These are phyloP conservation scores for Amanita inopinata DNA, from an alignment of 768 basidiomycete species.

Conservation along the genomic window DNA sequence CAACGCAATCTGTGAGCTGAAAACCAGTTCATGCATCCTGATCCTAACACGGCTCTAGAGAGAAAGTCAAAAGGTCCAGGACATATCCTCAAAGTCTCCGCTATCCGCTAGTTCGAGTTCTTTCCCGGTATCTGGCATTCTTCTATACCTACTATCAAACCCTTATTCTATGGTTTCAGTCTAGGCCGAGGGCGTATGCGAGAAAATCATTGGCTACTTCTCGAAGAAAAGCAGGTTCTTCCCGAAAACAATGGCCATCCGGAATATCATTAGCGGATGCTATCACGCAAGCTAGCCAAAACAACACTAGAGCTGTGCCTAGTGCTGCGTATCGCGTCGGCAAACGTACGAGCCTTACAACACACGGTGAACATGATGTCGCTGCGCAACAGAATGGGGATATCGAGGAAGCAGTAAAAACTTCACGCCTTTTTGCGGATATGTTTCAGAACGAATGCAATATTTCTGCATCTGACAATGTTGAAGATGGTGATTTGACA, in stretches of 20 bases:
- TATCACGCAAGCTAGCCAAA: conserved; percentile 11
- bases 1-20: no score
- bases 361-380: neutral
- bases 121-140: no score
- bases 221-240: neutral
- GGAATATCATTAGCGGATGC: conserved; percentile 10
- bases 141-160: no score
- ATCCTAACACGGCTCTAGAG: no score
- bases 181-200: no score
- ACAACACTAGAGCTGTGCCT: neutral
- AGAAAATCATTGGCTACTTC: neutral
- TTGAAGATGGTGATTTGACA: neutral
- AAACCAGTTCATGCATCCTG: no score
- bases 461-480: neutral
- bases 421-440: neutral
- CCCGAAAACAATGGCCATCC: neutral
- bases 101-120: no score
- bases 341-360: no score
- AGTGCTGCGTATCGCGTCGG: neutral
- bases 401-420: conserved; percentile 3
- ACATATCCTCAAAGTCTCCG: no score
- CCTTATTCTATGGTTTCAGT: no score
- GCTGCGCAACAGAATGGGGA: neutral
- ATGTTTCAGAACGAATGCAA: neutral
- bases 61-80: no score